These are phyloP conservation scores for Blastobotrys illinoisensis DNA, from an alignment of 1,139 yeast species.

Conservation along the genomic window DNA sequence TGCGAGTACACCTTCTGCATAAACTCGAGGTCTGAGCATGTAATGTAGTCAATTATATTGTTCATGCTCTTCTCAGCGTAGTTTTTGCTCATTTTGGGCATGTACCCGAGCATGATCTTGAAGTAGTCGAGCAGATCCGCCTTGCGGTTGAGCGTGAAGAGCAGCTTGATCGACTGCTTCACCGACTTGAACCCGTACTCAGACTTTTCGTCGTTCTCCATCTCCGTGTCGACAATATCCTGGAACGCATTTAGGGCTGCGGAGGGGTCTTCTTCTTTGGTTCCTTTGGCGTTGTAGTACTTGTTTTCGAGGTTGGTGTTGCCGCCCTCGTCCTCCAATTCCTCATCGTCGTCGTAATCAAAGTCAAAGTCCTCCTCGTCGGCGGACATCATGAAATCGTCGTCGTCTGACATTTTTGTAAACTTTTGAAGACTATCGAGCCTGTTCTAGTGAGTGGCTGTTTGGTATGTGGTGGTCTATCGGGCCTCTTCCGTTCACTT, in stretches of 20 bases:
- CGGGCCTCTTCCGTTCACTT: not conserved
- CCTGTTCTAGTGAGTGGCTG: not conserved
- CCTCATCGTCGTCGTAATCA: conserved; percentile 57
- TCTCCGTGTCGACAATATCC: conserved; percentile 30
- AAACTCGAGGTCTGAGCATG: conserved; percentile 20
- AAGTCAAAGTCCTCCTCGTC: conserved; percentile 55
- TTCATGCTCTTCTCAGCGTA: conserved; percentile 61
- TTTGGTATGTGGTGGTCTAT: not conserved
- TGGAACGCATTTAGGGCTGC: conserved; percentile 44
- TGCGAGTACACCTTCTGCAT: conserved; percentile 29
- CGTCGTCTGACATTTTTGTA: conserved; percentile 48
- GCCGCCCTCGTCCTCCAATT: conserved; percentile 3
- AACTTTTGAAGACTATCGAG: too few relatives aligned
- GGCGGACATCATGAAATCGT: conserved; percentile 47
- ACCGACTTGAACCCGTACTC: conserved; percentile 50
- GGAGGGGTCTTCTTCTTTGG: conserved; percentile 54
- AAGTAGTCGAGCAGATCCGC: conserved; percentile 34
- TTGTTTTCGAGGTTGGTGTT: conserved; percentile 38
- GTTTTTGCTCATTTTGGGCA: conserved; percentile 33
- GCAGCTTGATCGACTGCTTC: conserved; percentile 61
- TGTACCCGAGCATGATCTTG: conserved; percentile 29
- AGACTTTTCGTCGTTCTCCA: conserved; percentile 27
- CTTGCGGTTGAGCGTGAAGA: conserved; percentile 34
- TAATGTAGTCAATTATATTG: conserved; percentile 41
- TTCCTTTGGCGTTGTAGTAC: conserved; percentile 56